These are phyloP conservation scores for Ophiostoma sp. DNA, from an alignment of 2,329 filamentous ascomycete genomes.

Conservation along the genomic window DNA sequence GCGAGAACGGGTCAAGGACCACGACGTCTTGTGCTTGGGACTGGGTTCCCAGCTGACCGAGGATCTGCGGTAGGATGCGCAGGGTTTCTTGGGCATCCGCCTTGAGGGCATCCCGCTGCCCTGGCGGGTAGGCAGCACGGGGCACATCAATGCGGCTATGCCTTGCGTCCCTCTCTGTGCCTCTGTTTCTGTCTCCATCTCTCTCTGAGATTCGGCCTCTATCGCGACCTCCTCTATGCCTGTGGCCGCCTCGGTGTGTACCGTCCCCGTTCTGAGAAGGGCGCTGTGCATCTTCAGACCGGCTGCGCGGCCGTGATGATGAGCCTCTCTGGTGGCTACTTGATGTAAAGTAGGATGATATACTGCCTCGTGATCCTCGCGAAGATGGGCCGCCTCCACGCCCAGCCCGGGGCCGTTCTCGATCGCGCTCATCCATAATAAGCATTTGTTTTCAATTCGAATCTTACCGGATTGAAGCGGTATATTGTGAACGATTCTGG, in stretches of 20 bases:
- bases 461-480: not conserved
- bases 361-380: not conserved
- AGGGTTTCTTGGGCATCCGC: constrained; percentile 45
- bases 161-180: not conserved
- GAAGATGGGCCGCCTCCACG: not conserved
- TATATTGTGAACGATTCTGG: not conserved
- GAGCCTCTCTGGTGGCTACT: not conserved
- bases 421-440: not conserved
- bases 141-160: constrained; percentile 7
- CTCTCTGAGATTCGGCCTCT: not conserved
- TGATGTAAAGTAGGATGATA: constrained; percentile 3
- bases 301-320: not conserved
- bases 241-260: not conserved
- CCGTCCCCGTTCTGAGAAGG: not conserved
- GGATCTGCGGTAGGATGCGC: constrained; percentile 42
- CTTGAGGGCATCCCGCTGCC: constrained; percentile 33
- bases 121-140: constrained; percentile 15
- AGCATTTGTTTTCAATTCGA: not conserved
- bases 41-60: constrained; percentile 40
- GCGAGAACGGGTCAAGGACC: constrained; percentile 33
- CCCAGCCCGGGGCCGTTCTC: not conserved
- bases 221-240: not conserved
- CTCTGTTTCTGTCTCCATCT: not conserved
- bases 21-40: constrained; percentile 38
- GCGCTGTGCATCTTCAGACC: not conserved